Percentiles rank a stretch among this genome's conserved stretches.
These are phyloP conservation scores for Suillus plorans DNA, from an alignment of 768 basidiomycete genomes.

Conservation along the genomic window DNA sequence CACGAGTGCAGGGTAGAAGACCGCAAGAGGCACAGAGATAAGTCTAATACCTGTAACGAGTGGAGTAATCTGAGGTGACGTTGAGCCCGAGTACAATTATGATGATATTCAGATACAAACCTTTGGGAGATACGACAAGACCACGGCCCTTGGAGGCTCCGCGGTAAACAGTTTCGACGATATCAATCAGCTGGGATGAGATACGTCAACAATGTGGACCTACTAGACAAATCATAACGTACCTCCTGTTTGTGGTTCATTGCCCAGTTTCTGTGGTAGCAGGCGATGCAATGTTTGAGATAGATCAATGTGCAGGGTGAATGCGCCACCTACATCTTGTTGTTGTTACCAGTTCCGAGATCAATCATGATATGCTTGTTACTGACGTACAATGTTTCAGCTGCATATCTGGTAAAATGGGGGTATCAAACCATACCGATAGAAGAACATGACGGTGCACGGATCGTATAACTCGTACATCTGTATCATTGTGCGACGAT, in stretches of 20 bases:
- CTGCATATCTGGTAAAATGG: not conserved
- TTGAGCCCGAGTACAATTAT: conserved; percentile 9
- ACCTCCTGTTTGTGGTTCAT: conserved; percentile 99
- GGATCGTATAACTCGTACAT: conserved; percentile 99
- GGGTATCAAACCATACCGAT: conserved; percentile 59
- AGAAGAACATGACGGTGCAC: conserved; percentile 98
- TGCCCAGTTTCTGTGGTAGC: conserved; percentile 81
- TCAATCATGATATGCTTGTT: conserved; percentile 99
- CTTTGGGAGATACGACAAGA: conserved; percentile 96
- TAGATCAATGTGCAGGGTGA: not conserved
- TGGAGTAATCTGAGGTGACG: conserved; percentile 65
- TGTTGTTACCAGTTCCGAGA: conserved; percentile 98
- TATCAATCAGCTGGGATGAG: conserved; percentile 79
- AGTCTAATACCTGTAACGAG: conserved; percentile 69
- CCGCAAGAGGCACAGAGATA: not conserved
- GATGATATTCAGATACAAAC: conserved; percentile 39
- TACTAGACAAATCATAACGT: conserved; percentile 14
- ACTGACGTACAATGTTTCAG: conserved; percentile 37
- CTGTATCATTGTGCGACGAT: conserved; percentile 37
- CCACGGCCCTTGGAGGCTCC: conserved; percentile 97
- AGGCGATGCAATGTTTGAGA: not conserved
- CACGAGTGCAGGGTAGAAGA: not conserved
- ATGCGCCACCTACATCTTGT: conserved; percentile 79
- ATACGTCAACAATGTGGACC: not conserved
- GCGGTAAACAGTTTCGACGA: conserved; percentile 96